phyloP scores from a whole-genome alignment of 2,329 filamentous ascomycete species.

The Aspergillus fructus region DNA sequence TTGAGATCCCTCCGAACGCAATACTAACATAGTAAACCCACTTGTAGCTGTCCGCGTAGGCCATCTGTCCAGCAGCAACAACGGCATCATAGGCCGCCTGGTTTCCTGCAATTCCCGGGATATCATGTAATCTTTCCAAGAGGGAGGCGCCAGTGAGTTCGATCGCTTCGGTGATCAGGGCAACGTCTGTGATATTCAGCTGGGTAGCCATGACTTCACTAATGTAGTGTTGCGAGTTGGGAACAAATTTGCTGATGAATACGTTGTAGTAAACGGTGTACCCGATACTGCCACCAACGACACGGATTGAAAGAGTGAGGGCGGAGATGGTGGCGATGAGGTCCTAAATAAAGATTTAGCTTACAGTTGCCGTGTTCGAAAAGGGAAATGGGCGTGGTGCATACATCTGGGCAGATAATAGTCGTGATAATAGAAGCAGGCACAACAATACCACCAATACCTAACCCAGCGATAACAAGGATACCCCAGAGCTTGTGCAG shows the following conservation, averaged over 20 bases:
- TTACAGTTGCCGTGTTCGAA: not conserved
- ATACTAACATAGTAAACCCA: slow-evolving; percentile 64
- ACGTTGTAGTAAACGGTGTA: slow-evolving; percentile 60
- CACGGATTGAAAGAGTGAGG: slow-evolving; percentile 67
- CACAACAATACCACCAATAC: slow-evolving; percentile 67
- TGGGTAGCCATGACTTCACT: slow-evolving; percentile 50
- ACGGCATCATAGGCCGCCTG: slow-evolving; percentile 52
- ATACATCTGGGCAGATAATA: slow-evolving; percentile 65
- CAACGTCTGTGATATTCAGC: slow-evolving; percentile 51
- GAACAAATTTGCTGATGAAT: slow-evolving; percentile 47
- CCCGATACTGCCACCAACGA: slow-evolving; percentile 65
- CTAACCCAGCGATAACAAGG: slow-evolving; percentile 61
- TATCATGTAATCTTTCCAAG: slow-evolving; percentile 46
- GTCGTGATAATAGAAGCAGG: slow-evolving; percentile 67
- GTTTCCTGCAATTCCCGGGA: slow-evolving; percentile 55
- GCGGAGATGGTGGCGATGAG: slow-evolving; percentile 69
- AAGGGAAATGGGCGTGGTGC: not conserved
- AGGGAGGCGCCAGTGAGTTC: slow-evolving; percentile 54
- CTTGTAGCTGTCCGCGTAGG: slow-evolving; percentile 59
- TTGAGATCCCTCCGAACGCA: slow-evolving; percentile 58
- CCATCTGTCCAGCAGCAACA: slow-evolving; percentile 56
- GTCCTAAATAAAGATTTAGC: slow-evolving; percentile 36
- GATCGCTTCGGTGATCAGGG: slow-evolving; percentile 52
- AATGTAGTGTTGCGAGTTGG: slow-evolving; percentile 49
- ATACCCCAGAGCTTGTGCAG: slow-evolving; percentile 56